Percentiles rank a stretch among this genome's conserved stretches.
Conservation (phyloP, 306 rosid genomes). For the Dicorynia guianensis region DNA sequence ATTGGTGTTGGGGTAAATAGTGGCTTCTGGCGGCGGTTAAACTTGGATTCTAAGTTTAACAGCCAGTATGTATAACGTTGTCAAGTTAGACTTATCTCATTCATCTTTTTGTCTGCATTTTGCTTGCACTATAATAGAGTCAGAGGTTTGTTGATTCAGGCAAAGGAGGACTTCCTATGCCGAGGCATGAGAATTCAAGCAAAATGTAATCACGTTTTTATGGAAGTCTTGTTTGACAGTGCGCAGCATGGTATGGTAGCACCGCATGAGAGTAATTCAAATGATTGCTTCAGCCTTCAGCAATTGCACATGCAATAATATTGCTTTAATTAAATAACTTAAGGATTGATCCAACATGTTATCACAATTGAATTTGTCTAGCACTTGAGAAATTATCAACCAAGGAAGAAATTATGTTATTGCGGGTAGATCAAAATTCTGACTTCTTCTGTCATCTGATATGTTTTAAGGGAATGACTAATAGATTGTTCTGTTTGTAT, state of each 20-base stretch:
- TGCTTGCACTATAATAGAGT: constrained; percentile 32
- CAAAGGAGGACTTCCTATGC: constrained; percentile 25
- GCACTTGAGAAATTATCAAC: constrained; percentile 24
- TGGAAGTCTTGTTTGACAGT: constrained; percentile 23
- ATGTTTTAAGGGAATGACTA: constrained; percentile 8
- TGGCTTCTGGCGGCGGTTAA: constrained; percentile 31
- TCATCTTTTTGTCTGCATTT: constrained; percentile 27
- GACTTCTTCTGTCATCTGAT: constrained; percentile 29
- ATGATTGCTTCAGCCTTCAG: constrained; percentile 35
- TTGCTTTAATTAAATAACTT: not conserved
- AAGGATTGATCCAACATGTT: constrained; percentile 17
- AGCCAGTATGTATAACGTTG: constrained; percentile 33
- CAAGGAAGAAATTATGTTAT: constrained; percentile 17
- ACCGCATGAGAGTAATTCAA: constrained; percentile 5
- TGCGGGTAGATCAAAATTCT: constrained; percentile 2
- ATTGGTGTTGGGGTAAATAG: constrained; percentile 23
- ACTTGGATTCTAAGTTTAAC: constrained; percentile 36
- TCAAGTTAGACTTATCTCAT: constrained; percentile 30
- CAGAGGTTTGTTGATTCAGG: constrained; percentile 7
- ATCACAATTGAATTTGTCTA: constrained; percentile 32
- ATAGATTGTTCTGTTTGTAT: constrained; percentile 19
- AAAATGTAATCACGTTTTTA: not conserved
- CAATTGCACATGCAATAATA: constrained; percentile 43
- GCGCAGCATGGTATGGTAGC: constrained; percentile 9
- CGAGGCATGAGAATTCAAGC: constrained; percentile 31